Base-by-base conservation (phyloP, 2,329 filamentous ascomycete genomes). In the Lizonia empirigonia region DNA sequence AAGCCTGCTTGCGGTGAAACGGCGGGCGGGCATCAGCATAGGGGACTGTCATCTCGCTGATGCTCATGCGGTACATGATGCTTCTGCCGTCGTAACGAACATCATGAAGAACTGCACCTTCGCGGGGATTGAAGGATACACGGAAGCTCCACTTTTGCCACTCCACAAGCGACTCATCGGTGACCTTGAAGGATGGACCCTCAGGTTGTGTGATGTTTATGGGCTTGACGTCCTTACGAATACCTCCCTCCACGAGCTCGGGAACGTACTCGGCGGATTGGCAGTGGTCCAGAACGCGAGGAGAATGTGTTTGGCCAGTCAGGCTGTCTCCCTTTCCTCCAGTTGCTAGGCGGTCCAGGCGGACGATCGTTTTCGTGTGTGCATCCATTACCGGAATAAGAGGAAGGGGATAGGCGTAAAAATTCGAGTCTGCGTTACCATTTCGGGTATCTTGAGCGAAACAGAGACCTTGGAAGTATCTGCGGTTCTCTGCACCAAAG, bases 31-130 rank as follows among this genome's bases (percentile, higher is more conserved):
- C 84, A 60, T 89, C 86, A 3, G 77, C 85, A 58, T 89, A 90
- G 0, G 85, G 85, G 0, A 88, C 85, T 4, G 77, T 77, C 82
- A 90, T 87, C 68, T 91, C 88, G 55, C 82, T 84, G 50, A 88
- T 79, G 55, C 82, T 84, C 23, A 90, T 70, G 1, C 87, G 80
- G 72, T 89, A 86, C 63, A 90, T 78, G 22, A 90, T 76, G 33
- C 81, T 84, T 15, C 86, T 79, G 27, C 80, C 80, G 58, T 87
- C 84, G 63, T 88, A 91, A 63, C 80, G 79, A 13, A 91, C 74
- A 59, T 90, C 86, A 87, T 90, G 86, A 3, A 91, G 76, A 2
- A 88, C 85, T 7, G 85, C 82, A 7, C 88, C 87, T 68, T 91
- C 72, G 10, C 72, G 66, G 9, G 69, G 65, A 36, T 73, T 75